Evolutionary conservation across 2,329 filamentous ascomycete genomes (phyloP), one percentile per base, ranked within the genome.

Genomic region (Ceratocystis huliohia): DNA sequence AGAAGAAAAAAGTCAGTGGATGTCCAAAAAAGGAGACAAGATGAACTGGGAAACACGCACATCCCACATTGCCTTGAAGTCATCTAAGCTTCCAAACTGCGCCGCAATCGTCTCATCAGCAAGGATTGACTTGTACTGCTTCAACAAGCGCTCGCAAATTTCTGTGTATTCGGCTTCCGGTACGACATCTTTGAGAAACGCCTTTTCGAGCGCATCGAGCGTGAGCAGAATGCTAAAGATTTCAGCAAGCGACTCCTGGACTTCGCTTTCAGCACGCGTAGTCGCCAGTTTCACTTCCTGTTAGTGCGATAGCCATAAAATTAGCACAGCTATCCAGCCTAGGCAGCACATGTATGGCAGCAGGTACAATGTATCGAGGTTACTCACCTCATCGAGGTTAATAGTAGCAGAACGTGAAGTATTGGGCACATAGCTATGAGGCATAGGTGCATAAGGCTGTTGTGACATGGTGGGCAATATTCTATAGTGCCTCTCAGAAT

Each of bases 141-240:
- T 95, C 71, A 99, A 77, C 68, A 96, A 84, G 48, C 94, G 85
- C 73, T 92, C 89, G 80, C 95, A 99, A 70, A 94, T 96, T 74
- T 97, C 94, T 1, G 92, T 96, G 75, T 99, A 99, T 72, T 96
- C 93, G 64, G 82, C 82, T 76, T 97, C 94, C 5, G 88, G 84
- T 63, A 99, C 88, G 25, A 91, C 93, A 80, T 99, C 94, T 73
- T 96, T 95, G 48, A 99, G 84, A 73, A 96, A 99, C 0, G 93
- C 95, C 75, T 95, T 96, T 73, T 99, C 94, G 1, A 99, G 83
- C 70, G 95, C 91, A 74, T 99, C 94, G 2, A 99, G 81, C 0
- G 94, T 97, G 69, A 96, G 84, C 46, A 99, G 93, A 70, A 99
- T 97, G 77, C 92, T 96, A 77, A 97, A 99, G 28, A 99, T 87